A percentile compares a stretch with the other conserved stretches of the same genome.
phyloP scores from a whole-genome alignment of 2,329 filamentous ascomycete genomes.

The Immersiporthe knoxdaviesiana region DNA sequence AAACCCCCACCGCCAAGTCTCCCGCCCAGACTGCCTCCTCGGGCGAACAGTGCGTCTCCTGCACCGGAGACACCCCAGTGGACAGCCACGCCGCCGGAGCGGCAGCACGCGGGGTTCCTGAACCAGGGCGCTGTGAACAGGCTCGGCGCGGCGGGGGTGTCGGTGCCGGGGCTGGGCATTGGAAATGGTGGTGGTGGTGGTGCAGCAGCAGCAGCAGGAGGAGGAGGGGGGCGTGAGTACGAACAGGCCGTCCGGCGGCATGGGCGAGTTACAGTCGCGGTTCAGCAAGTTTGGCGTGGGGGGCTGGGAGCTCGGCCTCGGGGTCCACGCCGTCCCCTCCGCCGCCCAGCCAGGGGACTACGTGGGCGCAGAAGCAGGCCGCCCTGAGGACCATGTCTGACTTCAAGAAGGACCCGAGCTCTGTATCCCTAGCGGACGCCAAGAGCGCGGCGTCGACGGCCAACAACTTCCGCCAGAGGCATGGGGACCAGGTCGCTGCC shows the following conservation, averaged over 20 bases:
- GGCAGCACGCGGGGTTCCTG: constrained; percentile 38
- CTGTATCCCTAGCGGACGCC: constrained; percentile 63
- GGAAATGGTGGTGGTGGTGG: constrained; percentile 40
- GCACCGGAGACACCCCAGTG: constrained; percentile 41
- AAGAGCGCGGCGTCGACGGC: constrained; percentile 62
- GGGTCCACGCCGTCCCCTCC: constrained; percentile 31
- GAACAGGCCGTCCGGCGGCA: constrained; percentile 27
- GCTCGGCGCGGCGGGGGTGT: constrained; percentile 74
- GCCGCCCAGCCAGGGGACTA: constrained; percentile 54
- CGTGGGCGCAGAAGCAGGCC: constrained; percentile 67
- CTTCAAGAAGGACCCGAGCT: constrained; percentile 63
- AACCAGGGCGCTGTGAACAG: constrained; percentile 65
- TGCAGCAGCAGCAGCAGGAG: no score
- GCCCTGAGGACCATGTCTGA: constrained; percentile 63
- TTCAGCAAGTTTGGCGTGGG: constrained; percentile 60
- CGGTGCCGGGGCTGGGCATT: constrained; percentile 78
- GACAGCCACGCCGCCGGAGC: constrained; percentile 20
- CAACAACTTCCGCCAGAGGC: constrained; percentile 71
- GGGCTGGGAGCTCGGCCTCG: not conserved
- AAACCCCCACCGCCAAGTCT: constrained; percentile 65
- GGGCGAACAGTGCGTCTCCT: constrained; percentile 43
- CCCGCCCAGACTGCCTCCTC: constrained; percentile 67
- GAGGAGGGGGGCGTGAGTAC: not conserved
- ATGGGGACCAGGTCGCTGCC: constrained; percentile 68
- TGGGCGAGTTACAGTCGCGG: constrained; percentile 70